Conservation (phyloP, 179 eudicot species). For the Amaranthus tricolor region DNA sequence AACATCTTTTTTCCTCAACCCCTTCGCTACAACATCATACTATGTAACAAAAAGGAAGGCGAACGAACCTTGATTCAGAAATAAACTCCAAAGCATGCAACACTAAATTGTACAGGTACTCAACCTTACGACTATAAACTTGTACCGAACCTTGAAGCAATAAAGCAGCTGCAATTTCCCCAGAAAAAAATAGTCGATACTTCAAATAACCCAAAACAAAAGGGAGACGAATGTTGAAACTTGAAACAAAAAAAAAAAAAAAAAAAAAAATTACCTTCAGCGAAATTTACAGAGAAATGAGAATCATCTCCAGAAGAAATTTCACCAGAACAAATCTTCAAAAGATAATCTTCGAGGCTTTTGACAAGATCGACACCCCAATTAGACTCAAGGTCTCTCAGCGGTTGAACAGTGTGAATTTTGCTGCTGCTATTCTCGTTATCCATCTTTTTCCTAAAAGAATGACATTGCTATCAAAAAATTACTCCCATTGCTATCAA, state of each 20-base stretch:
- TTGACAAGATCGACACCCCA: conserved; percentile 92
- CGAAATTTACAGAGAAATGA: conserved; percentile 61
- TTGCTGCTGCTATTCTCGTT: conserved; percentile 22
- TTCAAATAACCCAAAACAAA: background rate
- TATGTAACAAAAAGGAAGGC: background rate
- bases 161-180: conserved; percentile 70
- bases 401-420: conserved; percentile 62
- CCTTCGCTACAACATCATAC: too few species aligned
- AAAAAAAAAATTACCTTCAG: conserved; percentile 54
- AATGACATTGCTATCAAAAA: conserved; percentile 14
- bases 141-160: conserved; percentile 87
- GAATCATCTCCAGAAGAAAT: conserved; percentile 42
- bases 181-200: conserved; percentile 13
- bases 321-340: conserved; percentile 90
- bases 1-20: background rate
- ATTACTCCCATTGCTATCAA: conserved; percentile 12
- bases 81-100: conserved; percentile 78
- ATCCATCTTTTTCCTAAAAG: conserved; percentile 30
- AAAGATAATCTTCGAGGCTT: conserved; percentile 77
- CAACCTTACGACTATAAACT: conserved; percentile 91
- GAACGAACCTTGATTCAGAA: conserved; percentile 66
- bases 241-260: background rate
- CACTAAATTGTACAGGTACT: conserved; percentile 85
- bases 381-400: conserved; percentile 75
- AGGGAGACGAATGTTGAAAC: background rate